Base-by-base conservation (phyloP, 345 rosid genomes). In the Psidium guajava region DNA sequence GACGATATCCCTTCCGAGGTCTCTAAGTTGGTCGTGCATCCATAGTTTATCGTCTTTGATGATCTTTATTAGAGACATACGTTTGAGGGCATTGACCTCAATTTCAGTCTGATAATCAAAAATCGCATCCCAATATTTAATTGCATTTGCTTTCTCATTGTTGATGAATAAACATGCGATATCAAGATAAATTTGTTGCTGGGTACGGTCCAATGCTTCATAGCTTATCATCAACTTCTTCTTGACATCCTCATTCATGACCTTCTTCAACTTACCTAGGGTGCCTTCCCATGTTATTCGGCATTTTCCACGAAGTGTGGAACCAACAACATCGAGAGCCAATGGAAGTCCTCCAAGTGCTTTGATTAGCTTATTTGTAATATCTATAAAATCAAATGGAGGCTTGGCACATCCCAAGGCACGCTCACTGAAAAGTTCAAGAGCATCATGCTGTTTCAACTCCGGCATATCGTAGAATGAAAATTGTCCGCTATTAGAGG, bases 151-250 rank as follows among this genome's bases (percentile, higher is more conserved):
- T 24, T 47, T 6, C 8, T 15, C 16, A 18, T 47, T 12, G 6
- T 15, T n/a, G 0, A 57, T 1, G 36, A 16, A 58, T 11, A 57
- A 49, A 16, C 85, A 83, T 57, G 85, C 80, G 0, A 83, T 83
- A 3, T 83, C 85, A 32, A 83, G 80, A 58, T 6, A 83, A 15
- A 83, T 57, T 16, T 83, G 44, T 3, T 9, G 28, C 24, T 56
- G 49, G n/a, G 3, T 0, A 58, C 0, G 0, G 0, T n/a, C 55
- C 5, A 84, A 64, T 32, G 58, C 82, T 13, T 69, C 32, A 0
- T 84, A 84, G 28, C 82, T 84, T 47, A 84, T 64, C 51, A 28
- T 69, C 0, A 84, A 0, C 20, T 52, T 64, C 56, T 61, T 13
- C 20, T 73, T 75, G 15, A 84, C 82, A 22, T 64, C 54, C 42